phyloP scores from a whole-genome alignment of 2,329 filamentous ascomycete genomes.

The Pseudocercospora ulei region DNA sequence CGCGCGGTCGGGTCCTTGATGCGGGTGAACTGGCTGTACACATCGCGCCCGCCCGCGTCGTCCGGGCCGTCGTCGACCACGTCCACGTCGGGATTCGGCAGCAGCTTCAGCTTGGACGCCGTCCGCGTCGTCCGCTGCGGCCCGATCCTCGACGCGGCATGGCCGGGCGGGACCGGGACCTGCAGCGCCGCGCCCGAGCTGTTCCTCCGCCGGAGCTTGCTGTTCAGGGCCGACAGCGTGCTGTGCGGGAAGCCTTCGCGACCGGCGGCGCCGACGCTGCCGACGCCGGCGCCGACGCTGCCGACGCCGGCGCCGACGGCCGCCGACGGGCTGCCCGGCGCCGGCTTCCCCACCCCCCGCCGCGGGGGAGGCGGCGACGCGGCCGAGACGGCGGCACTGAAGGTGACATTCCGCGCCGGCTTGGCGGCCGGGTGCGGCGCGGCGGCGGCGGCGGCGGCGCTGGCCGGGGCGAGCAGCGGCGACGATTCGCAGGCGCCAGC shows the following conservation, averaged over 20 bases:
- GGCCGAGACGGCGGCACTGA: conserved; percentile 54
- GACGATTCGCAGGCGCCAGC: conserved; percentile 18
- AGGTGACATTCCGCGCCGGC: conserved; percentile 59
- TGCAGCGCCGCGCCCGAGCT: conserved; percentile 59
- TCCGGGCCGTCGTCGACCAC: conserved; percentile 65
- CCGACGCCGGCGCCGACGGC: conserved; percentile 29
- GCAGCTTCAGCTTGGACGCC: conserved; percentile 91
- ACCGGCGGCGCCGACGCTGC: conserved; percentile 33
- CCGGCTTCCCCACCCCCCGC: conserved; percentile 7
- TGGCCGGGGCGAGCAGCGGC: conserved; percentile 21
- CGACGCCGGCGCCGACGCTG: conserved; percentile 27
- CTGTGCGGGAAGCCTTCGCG: conserved; percentile 41
- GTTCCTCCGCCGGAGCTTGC: conserved; percentile 74
- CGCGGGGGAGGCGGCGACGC: conserved; percentile 36
- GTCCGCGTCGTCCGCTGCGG: conserved; percentile 92
- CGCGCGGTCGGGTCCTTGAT: conserved; percentile 94
- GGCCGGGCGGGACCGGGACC: conserved; percentile 33
- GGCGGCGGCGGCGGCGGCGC: conserved; percentile 10
- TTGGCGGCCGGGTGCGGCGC: conserved; percentile 27
- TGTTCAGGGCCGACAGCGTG: conserved; percentile 72
- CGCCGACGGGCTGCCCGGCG: conserved; percentile 29
- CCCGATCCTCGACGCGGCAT: conserved; percentile 63
- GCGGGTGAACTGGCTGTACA: conserved; percentile 93
- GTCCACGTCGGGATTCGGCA: conserved; percentile 81
- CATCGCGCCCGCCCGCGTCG: conserved; percentile 85